These are phyloP conservation scores for Phlyctochytrium planicorne DNA, from an alignment of 192 early-diverging fungal species.

Conservation along the genomic window DNA sequence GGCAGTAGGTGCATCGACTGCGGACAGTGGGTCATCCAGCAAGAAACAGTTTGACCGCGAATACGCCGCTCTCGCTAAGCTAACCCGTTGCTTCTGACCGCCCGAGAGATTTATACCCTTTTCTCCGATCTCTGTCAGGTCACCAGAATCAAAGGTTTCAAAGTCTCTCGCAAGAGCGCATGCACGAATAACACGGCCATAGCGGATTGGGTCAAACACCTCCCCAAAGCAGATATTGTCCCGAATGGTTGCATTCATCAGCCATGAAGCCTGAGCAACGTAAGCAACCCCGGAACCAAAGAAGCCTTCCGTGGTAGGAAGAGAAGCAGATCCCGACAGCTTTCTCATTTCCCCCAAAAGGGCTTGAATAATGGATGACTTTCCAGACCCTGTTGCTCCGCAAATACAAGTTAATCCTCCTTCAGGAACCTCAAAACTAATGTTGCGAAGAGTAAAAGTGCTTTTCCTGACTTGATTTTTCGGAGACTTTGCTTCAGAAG, in stretches of 20 bases:
- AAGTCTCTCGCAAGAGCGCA: constrained; percentile 84
- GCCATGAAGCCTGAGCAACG: constrained; percentile 70
- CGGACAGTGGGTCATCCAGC: constrained; percentile 83
- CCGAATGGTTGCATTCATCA: constrained; percentile 51
- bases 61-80: constrained; percentile 61
- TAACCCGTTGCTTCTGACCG: constrained; percentile 85
- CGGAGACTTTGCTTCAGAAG: background rate
- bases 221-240: constrained; percentile 83
- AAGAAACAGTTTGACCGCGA: constrained; percentile 14
- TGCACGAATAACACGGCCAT: constrained; percentile 71
- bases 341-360: constrained; percentile 65
- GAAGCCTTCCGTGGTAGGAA: constrained; percentile 15
- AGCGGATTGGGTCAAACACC: constrained; percentile 66
- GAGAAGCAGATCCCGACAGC: constrained; percentile 14
- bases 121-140: constrained; percentile 82
- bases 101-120: constrained; percentile 56
- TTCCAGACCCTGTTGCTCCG: constrained; percentile 67
- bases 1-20: constrained; percentile 90
- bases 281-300: constrained; percentile 59
- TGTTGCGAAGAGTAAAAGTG: constrained; percentile 11
- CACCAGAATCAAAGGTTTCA: constrained; percentile 76
- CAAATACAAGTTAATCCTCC: constrained; percentile 43
- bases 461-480: background rate
- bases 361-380: constrained; percentile 66
- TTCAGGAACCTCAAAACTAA: constrained; percentile 21